phyloP scores from a whole-genome alignment of 768 basidiomycete genomes.

The Termitomyces sp. region DNA sequence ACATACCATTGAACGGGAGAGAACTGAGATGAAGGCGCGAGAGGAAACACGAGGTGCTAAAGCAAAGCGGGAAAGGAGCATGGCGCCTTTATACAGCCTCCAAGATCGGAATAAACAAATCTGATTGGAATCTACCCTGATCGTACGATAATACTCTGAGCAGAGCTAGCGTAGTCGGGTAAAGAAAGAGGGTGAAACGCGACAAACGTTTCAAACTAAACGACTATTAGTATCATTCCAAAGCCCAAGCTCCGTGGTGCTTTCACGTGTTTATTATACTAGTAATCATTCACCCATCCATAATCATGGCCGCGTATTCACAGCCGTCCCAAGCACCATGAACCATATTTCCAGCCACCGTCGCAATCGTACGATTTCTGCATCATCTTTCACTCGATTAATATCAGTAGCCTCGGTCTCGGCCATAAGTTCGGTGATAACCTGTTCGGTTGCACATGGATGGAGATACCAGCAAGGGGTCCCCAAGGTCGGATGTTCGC shows the following conservation, averaged over 20 bases:
- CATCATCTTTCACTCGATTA: not conserved
- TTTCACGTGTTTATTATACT: constrained; percentile 15
- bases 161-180: too few species aligned
- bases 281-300: not conserved
- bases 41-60: constrained; percentile 33
- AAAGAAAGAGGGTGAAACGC: not conserved
- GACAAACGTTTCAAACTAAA: not conserved
- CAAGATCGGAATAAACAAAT: constrained; percentile 18
- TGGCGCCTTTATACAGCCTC: constrained; percentile 27
- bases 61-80: constrained; percentile 42
- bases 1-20: constrained; percentile 50
- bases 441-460: constrained; percentile 72
- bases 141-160: constrained; percentile 35
- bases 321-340: constrained; percentile 62
- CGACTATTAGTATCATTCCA: not conserved
- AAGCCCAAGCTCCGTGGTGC: constrained; percentile 14
- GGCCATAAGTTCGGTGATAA: constrained; percentile 65
- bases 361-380: constrained; percentile 23
- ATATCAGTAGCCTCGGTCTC: constrained; percentile 31
- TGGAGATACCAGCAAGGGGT: constrained; percentile 83
- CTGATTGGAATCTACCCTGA: constrained; percentile 22
- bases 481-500: constrained; percentile 79
- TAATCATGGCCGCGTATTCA: constrained; percentile 39
- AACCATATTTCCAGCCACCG: constrained; percentile 78
- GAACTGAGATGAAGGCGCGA: constrained; percentile 32